phyloP scores from a whole-genome alignment of 768 basidiomycete species.

The Cyathus striatus region DNA sequence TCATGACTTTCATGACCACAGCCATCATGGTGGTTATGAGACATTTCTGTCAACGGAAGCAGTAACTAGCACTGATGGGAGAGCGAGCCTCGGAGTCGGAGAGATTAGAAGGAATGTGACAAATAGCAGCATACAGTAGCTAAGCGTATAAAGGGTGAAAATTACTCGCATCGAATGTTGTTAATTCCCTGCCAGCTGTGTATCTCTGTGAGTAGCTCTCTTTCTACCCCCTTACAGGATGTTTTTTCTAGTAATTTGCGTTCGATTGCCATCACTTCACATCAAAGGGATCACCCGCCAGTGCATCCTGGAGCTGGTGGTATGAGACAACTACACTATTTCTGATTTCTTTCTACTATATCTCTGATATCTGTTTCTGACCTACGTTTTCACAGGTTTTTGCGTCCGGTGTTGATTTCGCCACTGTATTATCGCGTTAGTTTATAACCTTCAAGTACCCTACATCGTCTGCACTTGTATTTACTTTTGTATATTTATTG shows the following conservation, averaged over 20 bases:
- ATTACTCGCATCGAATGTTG: too few relatives aligned
- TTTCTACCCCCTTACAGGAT: constrained; percentile 33
- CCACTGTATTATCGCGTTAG: too few relatives aligned
- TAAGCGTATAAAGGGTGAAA: too few relatives aligned
- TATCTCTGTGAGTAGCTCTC: not conserved
- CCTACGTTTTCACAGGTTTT: not conserved
- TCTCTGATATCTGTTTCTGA: not conserved
- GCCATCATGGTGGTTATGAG: constrained; percentile 50
- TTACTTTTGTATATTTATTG: too few relatives aligned
- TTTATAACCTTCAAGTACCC: too few relatives aligned
- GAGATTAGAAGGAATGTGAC: not conserved
- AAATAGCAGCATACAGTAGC: not conserved
- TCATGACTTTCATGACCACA: constrained; percentile 59
- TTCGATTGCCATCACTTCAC: constrained; percentile 60
- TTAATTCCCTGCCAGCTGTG: too few relatives aligned
- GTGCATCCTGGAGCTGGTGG: constrained; percentile 59
- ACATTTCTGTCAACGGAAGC: too few relatives aligned
- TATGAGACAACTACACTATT: constrained; percentile 64
- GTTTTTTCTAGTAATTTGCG: constrained; percentile 84
- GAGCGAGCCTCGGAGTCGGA: too few relatives aligned
- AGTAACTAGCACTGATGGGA: too few relatives aligned
- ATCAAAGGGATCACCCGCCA: constrained; percentile 77
- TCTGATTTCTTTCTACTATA: constrained; percentile 35
- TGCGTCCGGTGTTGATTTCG: not conserved
- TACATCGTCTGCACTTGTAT: too few relatives aligned